Conservation (phyloP, 169 alveolate species). For the Eimeria tenella region DNA sequence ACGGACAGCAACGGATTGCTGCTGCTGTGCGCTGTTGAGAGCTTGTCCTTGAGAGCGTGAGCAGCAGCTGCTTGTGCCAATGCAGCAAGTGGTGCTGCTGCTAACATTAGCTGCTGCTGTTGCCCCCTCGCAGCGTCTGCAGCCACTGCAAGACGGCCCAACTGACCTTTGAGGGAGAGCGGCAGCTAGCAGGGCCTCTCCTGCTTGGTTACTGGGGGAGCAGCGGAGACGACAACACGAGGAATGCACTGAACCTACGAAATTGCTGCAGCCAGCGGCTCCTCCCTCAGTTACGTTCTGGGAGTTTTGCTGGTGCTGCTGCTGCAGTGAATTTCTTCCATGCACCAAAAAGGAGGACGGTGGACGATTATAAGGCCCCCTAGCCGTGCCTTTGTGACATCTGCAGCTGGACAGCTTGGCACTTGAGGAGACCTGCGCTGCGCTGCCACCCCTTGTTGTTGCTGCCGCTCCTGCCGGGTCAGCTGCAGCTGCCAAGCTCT, state of each 20-base stretch:
- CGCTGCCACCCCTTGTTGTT: constrained; percentile 14
- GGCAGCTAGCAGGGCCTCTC: neutral
- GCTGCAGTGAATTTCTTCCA: constrained; percentile 15
- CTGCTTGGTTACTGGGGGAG: neutral
- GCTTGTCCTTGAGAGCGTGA: too few species aligned
- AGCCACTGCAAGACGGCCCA: neutral
- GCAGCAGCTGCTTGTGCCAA: constrained; percentile 5
- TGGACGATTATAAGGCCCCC: neutral
- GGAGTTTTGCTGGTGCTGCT: constrained; percentile 24
- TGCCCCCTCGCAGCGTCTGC: constrained; percentile 45
- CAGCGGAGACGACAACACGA: constrained; percentile 19
- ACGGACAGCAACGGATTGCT: constrained; percentile 8
- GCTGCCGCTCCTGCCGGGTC: constrained; percentile 42
- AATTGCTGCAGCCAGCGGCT: neutral
- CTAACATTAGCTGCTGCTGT: constrained; percentile 2
- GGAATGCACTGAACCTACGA: neutral
- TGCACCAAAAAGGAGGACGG: constrained; percentile 1
- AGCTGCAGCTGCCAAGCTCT: neutral
- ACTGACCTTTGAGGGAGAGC: neutral
- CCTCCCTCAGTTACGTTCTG: neutral
- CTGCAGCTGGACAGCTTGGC: constrained; percentile 31
- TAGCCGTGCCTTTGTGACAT: constrained; percentile 16
- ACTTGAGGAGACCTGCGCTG: neutral
- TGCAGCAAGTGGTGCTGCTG: neutral
- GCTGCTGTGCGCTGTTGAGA: too few species aligned